Evolutionary conservation across 2,329 filamentous ascomycete genomes (phyloP).

Genomic region (Tympanopsis confertula): DNA sequence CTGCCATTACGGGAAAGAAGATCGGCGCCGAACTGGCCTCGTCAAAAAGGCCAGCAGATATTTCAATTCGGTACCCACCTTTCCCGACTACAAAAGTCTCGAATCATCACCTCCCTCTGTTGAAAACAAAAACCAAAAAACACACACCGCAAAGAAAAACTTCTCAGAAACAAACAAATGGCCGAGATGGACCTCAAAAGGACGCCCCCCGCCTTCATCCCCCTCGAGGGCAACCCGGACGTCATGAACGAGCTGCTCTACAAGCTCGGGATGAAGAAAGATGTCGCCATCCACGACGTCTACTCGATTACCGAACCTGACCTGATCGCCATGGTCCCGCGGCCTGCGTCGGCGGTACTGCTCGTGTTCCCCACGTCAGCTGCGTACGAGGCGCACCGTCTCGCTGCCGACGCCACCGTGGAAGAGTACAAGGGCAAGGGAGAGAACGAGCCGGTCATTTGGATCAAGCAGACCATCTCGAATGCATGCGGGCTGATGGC

Average conservation of each 20-base stretch:
- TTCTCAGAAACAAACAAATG: no score
- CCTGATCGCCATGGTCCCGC: conserved; percentile 75
- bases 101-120: no score
- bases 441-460: conserved; percentile 64
- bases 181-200: no score
- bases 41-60: no score
- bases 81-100: no score
- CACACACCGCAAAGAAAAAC: no score
- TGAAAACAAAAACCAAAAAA: no score
- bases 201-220: conserved; percentile 38
- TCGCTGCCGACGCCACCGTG: conserved; percentile 57
- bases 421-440: conserved; percentile 59
- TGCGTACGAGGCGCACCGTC: conserved; percentile 66
- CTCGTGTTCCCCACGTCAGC: conserved; percentile 81
- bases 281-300: conserved; percentile 76
- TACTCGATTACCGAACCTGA: conserved; percentile 80
- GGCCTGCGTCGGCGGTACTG: conserved; percentile 76
- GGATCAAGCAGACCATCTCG: conserved; percentile 90
- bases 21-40: no score
- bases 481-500: conserved; percentile 91
- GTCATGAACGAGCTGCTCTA: conserved; percentile 77
- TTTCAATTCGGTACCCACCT: no score
- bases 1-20: no score
- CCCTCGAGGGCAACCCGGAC: conserved; percentile 67
- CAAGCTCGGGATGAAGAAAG: conserved; percentile 70